Evolutionary conservation across 1,284 basidiomycete species (phyloP).

Genomic region (Boletus mariae): DNA sequence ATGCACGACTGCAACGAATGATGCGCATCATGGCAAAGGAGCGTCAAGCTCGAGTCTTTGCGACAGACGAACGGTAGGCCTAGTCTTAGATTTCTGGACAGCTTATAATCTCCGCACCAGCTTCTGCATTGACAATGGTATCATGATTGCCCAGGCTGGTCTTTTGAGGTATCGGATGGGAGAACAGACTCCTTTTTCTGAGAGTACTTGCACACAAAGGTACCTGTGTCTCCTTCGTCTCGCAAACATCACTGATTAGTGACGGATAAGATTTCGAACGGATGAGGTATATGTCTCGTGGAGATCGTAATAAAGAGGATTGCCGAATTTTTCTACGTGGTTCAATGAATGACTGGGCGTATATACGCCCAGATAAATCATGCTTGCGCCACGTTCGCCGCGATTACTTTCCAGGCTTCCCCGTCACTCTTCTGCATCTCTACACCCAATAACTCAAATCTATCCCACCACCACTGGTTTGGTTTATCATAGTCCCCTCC

Average conservation of each 20-base stretch:
- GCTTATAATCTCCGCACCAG: constrained; percentile 39
- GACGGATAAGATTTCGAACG: constrained; percentile 71
- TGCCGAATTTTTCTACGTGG: background rate
- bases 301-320: constrained; percentile 50
- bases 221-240: constrained; percentile 29
- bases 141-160: constrained; percentile 99
- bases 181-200: constrained; percentile 68
- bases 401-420: constrained; percentile 51
- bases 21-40: constrained; percentile 97
- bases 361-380: constrained; percentile 4
- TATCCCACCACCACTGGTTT: constrained; percentile 78
- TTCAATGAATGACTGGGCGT: background rate
- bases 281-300: constrained; percentile 89
- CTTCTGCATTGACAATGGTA: constrained; percentile 99
- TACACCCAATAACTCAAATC: constrained; percentile 49
- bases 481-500: constrained; percentile 45
- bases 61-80: constrained; percentile 88
- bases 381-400: constrained; percentile 42
- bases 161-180: constrained; percentile 93
- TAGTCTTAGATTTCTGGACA: background rate
- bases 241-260: constrained; percentile 5
- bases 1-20: constrained; percentile 93
- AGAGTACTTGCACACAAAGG: constrained; percentile 90
- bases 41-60: constrained; percentile 87
- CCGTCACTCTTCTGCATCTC: constrained; percentile 46